phyloP scores from a whole-genome alignment of 768 basidiomycete genomes.

The Tylopilus intermedius region DNA sequence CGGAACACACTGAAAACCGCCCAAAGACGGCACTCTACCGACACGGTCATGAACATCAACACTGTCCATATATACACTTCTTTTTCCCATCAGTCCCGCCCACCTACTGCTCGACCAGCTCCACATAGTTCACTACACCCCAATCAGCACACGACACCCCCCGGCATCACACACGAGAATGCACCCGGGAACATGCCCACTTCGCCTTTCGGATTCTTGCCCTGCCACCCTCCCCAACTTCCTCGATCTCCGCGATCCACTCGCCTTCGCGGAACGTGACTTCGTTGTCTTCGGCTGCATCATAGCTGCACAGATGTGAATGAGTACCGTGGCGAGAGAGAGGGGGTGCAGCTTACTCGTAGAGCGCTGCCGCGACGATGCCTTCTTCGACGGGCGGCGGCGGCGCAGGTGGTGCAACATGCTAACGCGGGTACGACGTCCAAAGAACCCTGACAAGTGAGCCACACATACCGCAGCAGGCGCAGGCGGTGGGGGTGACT shows the following conservation, averaged over 20 bases:
- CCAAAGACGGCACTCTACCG: too few relatives aligned
- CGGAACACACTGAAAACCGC: too few relatives aligned
- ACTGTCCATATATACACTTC: too few relatives aligned
- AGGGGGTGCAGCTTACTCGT: constrained; percentile 50
- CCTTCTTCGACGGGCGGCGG: constrained; percentile 57
- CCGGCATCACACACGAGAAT: neutral
- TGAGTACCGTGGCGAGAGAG: neutral
- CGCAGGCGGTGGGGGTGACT: constrained; percentile 39
- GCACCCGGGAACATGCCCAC: constrained; percentile 73
- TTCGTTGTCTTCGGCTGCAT: constrained; percentile 89
- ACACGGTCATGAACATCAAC: too few relatives aligned
- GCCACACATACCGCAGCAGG: constrained; percentile 34
- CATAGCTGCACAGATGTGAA: constrained; percentile 51
- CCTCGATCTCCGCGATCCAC: constrained; percentile 70
- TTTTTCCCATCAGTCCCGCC: too few relatives aligned
- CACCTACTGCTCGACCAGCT: constrained; percentile 8
- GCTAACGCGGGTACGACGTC: constrained; percentile 14
- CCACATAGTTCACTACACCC: constrained; percentile 18
- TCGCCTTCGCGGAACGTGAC: constrained; percentile 83
- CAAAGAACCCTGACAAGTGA: too few relatives aligned
- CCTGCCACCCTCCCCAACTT: constrained; percentile 81
- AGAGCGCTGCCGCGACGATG: constrained; percentile 57
- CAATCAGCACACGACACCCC: neutral
- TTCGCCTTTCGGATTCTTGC: constrained; percentile 50
- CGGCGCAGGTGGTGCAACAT: constrained; percentile 31